Base-by-base conservation (phyloP, 352 stramenopile genomes). In the Globisporangium polare region DNA sequence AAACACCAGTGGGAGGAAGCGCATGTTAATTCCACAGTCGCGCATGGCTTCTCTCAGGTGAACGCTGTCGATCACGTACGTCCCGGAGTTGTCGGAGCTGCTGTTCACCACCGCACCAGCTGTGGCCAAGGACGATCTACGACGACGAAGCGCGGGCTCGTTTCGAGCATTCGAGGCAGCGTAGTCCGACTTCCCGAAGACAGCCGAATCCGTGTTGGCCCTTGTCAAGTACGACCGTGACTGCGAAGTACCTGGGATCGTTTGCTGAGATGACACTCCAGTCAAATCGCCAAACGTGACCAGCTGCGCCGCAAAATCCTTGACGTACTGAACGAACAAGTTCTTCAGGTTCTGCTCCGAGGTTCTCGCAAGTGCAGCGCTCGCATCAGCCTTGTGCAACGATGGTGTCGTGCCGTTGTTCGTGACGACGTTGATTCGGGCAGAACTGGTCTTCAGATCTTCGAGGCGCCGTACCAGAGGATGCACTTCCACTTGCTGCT, bases 1-100 rank as follows among this genome's bases (percentile, higher is more conserved):
- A 41, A 90, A 92, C 1, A 86, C 72, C 3, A 92, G 53, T n/a
- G 86, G 86, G 10, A 94, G 63, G 17, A 93, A 83, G 6, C 77
- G 71, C 62, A 89, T 71, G 58, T 87, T 89, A 22, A 94, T 72
- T 10, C 86, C 86, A 12, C 74, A 66, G 45, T 86, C 69, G 37
- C 75, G 72, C 68, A 94, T 74, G 10, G 73, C 63, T n/a, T 74
- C 73, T 20, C 82, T 71, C 12, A 94, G 53, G 66, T 94, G 80
- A 20, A 84, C 42, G 10, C 68, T 72, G 45, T 92, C 80, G 24
- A 90, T 84, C 17, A 91, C 70, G 49, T 93, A 94, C n/a, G 81
- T 85, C 13, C 70, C 74, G 2, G 59, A 42, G 49, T 67, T 72
- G 22, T 72, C 63, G 17, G 26, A n/a, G 8, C 51, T 33, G 17